phyloP scores from a whole-genome alignment of 192 early-diverging fungal species.

The Chytriomyces sp. region DNA sequence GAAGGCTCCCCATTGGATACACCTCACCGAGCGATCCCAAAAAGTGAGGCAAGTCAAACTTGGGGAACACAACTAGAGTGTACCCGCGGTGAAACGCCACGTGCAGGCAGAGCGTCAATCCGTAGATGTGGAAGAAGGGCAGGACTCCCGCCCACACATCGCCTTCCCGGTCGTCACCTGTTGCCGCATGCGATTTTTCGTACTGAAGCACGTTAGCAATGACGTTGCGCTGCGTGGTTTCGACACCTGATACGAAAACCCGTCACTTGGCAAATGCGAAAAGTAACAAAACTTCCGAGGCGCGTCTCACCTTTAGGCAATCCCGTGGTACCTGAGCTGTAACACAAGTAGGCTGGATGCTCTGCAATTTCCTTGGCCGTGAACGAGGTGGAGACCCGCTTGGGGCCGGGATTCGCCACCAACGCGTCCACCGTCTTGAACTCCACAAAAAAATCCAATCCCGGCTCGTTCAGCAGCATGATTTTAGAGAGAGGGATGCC shows the following conservation, averaged over 20 bases:
- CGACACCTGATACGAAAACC: conserved; percentile 64
- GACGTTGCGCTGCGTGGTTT: conserved; percentile 77
- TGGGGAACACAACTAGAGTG: conserved; percentile 70
- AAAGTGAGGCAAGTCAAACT: conserved; percentile 70
- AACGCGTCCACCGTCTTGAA: neutral
- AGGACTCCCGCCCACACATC: conserved; percentile 54
- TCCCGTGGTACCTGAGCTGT: conserved; percentile 72
- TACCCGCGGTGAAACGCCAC: conserved; percentile 44
- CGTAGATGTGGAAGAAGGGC: conserved; percentile 60
- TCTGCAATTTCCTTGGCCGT: conserved; percentile 37
- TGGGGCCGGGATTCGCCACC: neutral
- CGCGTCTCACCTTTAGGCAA: conserved; percentile 49
- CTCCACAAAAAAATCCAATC: neutral
- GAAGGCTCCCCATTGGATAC: too few species aligned
- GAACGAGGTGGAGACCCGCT: conserved; percentile 13
- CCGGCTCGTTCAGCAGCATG: conserved; percentile 23
- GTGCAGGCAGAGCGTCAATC: conserved; percentile 33
- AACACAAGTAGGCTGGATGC: conserved; percentile 65
- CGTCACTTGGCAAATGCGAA: too few species aligned
- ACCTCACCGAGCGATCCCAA: conserved; percentile 63
- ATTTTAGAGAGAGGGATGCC: conserved; percentile 26
- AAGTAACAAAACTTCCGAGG: too few species aligned
- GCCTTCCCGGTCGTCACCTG: neutral
- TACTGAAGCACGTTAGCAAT: conserved; percentile 72
- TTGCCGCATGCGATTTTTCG: conserved; percentile 40